phyloP scores from a whole-genome alignment of 495 filamentous ascomycete genomes.

The Penicillium canariense region DNA sequence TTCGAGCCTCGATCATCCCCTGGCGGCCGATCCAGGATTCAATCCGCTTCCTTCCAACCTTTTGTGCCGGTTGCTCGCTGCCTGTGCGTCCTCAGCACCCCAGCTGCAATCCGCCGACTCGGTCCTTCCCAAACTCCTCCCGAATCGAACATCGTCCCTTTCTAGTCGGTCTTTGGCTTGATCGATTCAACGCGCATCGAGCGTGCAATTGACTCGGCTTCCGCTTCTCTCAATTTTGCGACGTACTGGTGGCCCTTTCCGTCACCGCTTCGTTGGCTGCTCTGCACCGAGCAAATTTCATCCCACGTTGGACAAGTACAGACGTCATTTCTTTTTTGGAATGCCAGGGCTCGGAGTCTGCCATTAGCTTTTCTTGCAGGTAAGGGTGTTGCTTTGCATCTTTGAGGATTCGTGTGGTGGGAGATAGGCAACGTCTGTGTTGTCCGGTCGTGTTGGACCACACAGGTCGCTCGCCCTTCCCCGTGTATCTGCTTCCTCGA shows the following conservation, averaged over 20 bases:
- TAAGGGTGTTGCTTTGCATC: constrained; percentile 17
- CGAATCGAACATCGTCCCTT: constrained; percentile 33
- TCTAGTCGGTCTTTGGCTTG: constrained; percentile 21
- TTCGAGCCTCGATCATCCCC: neutral
- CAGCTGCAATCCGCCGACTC: constrained; percentile 35
- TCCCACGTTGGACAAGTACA: constrained; percentile 23
- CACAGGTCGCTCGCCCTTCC: too few relatives aligned
- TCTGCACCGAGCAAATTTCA: constrained; percentile 23
- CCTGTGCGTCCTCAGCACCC: constrained; percentile 14
- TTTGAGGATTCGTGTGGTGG: neutral
- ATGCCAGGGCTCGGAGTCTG: constrained; percentile 24
- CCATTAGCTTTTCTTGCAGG: constrained; percentile 29
- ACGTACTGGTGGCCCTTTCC: constrained; percentile 3
- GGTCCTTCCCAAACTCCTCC: constrained; percentile 35
- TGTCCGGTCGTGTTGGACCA: neutral
- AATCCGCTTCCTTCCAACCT: constrained; percentile 6
- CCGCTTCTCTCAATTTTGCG: constrained; percentile 5
- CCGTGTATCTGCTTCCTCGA: constrained; percentile 19
- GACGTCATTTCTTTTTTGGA: constrained; percentile 34
- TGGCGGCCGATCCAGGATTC: constrained; percentile 10
- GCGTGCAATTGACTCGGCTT: constrained; percentile 21
- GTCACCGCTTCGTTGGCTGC: constrained; percentile 16
- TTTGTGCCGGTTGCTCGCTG: constrained; percentile 10
- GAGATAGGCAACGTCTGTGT: neutral
- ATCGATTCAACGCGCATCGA: constrained; percentile 14